Evolutionary conservation across 805 yeast genomes (phyloP), one percentile per base, ranked within the genome.

Genomic region (Pichia pseudocactophila): DNA sequence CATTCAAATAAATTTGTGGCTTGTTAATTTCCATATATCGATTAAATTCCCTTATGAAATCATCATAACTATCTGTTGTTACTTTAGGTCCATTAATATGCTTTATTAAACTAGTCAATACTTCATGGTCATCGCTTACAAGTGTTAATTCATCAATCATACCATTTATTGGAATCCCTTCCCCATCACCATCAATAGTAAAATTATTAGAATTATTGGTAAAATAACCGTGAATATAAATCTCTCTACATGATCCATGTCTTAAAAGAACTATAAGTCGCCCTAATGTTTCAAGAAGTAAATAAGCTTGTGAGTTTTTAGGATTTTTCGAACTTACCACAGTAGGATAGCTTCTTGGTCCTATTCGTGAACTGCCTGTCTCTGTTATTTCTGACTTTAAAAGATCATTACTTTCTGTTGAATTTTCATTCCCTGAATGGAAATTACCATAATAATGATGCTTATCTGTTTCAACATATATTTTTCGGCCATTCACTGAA

Each of bases 401-500:
- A n/a, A n/a, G n/a, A n/a, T n/a, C n/a, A n/a, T n/a, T n/a, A n/a
- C n/a, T 22, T 8, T 22, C 25, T 22, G 25, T 22, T 22, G 25
- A 8, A 22, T 22, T 8, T 22, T 6, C 25, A 22, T 8, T n/a
- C n/a, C 11, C 28, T 9, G 8, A 9, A 26, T 26, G 8, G 28
- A 26, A 19, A 25, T 18, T 18, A 16, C n/a, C 13, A 10, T n/a
- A 8, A 25, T 18, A 18, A 16, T 17, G 10, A n/a, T 16, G 27
- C 30, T 22, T 43, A 12, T 35, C 42, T n/a, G 34, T 35, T 8
- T 13, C 15, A 3, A 30, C n/a, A 19, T 12, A 2, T 19, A 20
- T 32, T 15, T 41, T 38, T n/a, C 42, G 37, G 12, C 37, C 45
- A 9, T 34, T 39, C 7, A 34, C 32, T 11, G 28, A 25, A 17